Evolutionary conservation across 371 early-diverging fungal genomes (phyloP), one percentile per base, ranked within the genome.

Genomic region (Mortierella sp.): DNA sequence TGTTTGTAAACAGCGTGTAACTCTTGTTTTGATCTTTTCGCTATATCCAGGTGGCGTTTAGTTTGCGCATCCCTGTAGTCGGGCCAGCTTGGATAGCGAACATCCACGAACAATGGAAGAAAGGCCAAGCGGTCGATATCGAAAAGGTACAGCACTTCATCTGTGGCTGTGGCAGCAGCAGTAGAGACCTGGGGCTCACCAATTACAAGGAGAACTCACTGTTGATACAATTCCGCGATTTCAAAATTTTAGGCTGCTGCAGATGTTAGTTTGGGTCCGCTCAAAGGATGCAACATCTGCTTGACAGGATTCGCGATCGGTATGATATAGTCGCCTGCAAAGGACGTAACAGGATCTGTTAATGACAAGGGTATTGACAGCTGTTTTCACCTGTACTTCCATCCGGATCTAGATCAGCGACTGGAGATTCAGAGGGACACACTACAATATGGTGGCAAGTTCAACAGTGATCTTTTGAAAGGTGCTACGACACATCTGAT

Each of bases 261-360:
- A 11, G 51, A 59, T 17, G 52, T 41, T 31, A 15, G 30, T 1
- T 42, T 52, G 14, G 73, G 73, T 30, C 73, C 73, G 1, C 30
- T 72, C 15, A 57, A 53, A 24, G 73, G 63, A 31, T 72, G 73
- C 31, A 47, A 21, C 12, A 52, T 72, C 11, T 72, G 73, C 34
- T 62, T 72, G 0, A 72, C 73, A 37, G 73, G 73, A 50, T 44
- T 62, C 15, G 26, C 50, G 21, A n/a, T 47, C 32, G 67, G 67
- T 67, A 59, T 15, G 21, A 12, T 4, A n/a, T n/a, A n/a, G n/a
- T n/a, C n/a, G n/a, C n/a, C n/a, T n/a, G n/a, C n/a, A n/a, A n/a
- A n/a, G n/a, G n/a, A n/a, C n/a, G n/a, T n/a, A n/a, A n/a, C n/a
- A n/a, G n/a, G n/a, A n/a, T n/a, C n/a, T n/a, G n/a, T n/a, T n/a